These are phyloP conservation scores for Poa pratensis DNA, from an alignment of 176 grass and related monocot species.

Conservation along the genomic window DNA sequence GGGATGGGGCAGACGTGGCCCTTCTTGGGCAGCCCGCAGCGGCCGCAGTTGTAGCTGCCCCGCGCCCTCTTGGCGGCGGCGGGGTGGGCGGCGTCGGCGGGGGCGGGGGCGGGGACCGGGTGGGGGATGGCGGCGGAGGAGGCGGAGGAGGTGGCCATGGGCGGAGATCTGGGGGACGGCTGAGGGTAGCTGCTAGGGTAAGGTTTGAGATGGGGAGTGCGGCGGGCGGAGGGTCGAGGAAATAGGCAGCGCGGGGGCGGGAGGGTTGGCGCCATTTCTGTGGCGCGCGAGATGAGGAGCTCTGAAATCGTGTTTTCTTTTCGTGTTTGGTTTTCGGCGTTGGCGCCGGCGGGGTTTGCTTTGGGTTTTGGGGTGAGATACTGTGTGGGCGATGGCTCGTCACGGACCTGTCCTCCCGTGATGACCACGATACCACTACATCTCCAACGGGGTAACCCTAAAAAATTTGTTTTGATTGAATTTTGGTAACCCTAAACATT, in stretches of 20 bases:
- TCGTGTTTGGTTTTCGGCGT: conserved; percentile 20
- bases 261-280: conserved; percentile 56
- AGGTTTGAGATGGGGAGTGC: conserved; percentile 13
- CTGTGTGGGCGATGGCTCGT: no score
- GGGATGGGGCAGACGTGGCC: conserved; percentile 71
- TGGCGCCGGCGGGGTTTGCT: conserved; percentile 35
- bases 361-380: not conserved
- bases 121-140: not conserved
- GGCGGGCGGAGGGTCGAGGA: conserved; percentile 5
- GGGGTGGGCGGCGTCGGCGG: not conserved
- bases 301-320: no score
- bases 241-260: conserved; percentile 49
- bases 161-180: conserved; percentile 15
- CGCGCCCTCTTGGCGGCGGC: conserved; percentile 47
- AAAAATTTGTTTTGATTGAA: no score
- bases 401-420: no score
- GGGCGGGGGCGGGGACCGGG: not conserved
- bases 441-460: no score
- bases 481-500: no score
- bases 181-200: conserved; percentile 20
- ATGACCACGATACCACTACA: no score
- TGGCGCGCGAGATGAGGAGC: conserved; percentile 43
- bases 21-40: conserved; percentile 86
- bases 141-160: conserved; percentile 34
- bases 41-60: conserved; percentile 92